Evolutionary conservation across 768 basidiomycete species (phyloP), one percentile per base, ranked within the genome.

Genomic region (Amylocystis lapponica): DNA sequence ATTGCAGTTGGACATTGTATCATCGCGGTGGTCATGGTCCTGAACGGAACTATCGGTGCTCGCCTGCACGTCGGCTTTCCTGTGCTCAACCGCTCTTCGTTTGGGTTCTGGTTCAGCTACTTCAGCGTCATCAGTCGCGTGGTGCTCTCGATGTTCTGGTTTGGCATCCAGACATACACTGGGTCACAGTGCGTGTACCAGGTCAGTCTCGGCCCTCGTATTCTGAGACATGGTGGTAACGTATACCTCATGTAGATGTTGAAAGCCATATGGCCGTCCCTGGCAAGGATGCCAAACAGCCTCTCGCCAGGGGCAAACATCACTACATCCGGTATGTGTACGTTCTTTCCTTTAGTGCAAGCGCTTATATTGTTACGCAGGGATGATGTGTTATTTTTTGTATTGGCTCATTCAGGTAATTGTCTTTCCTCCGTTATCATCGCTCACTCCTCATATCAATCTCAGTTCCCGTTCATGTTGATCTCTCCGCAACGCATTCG

Each of bases 41-140:
- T 86, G 36, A 92, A 89, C 55, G 89, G 89, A 37, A 80, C 83
- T 4, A 72, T 79, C 21, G 86, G 89, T 20, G 83, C 88, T 20
- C 76, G 83, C 16, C 72, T 88, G 34, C 86, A 87, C 51, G 66
- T 91, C 20, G 77, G 84, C 0, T 90, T 90, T 58, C 74, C 78
- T 1, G 74, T 92, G 38, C 68, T 90, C n/a, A 87, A 83, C 52
- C 72, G 90, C 13, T 88, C 89, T 2, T 89, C 85, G 0, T 87
- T 92, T 52, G 90, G 91, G 2, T 92, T 90, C 66, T 92, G 85
- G 79, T 76, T 92, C 54, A 86, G 86, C 57, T 92, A 89, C 64
- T 91, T 91, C 61, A 80, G 78, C 45, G 84, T 93, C 35, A 59
- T 91, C 45, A 87, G 84, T 51, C 77, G 88, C 17, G 74, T 81